These are phyloP conservation scores for Aspergillus melleus DNA, from an alignment of 2,329 filamentous ascomycete genomes.

Conservation along the genomic window DNA sequence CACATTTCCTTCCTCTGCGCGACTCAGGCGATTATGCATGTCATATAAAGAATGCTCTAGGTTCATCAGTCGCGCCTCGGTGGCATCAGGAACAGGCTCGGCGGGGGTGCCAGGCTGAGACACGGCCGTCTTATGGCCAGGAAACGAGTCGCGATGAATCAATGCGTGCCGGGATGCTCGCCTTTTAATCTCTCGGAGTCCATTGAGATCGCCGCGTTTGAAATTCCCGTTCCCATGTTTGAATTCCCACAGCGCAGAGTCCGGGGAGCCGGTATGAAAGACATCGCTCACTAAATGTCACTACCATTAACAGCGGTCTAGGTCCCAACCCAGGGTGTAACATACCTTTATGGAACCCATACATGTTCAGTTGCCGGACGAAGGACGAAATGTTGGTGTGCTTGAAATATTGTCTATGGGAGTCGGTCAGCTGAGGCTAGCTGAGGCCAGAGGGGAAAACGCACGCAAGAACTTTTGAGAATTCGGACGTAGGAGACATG, in stretches of 20 bases:
- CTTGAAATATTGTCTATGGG: slow-evolving; percentile 89
- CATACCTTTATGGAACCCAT: slow-evolving; percentile 96
- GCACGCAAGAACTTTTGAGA: slow-evolving; percentile 96
- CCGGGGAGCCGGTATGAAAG: slow-evolving; percentile 90
- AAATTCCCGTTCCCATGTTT: slow-evolving; percentile 98
- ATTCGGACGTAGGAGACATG: slow-evolving; percentile 96
- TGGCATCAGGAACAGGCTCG: slow-evolving; percentile 76
- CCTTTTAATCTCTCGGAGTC: slow-evolving; percentile 91
- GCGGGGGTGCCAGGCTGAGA: slow-evolving; percentile 84
- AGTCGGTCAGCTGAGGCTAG: neutral
- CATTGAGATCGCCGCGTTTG: slow-evolving; percentile 88
- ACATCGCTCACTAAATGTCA: slow-evolving; percentile 80
- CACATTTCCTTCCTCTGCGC: slow-evolving; percentile 80
- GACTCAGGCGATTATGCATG: slow-evolving; percentile 70
- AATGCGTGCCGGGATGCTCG: slow-evolving; percentile 89
- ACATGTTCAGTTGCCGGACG: slow-evolving; percentile 98
- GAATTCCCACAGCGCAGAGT: slow-evolving; percentile 96
- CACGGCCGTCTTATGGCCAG: slow-evolving; percentile 69
- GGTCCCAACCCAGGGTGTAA: neutral
- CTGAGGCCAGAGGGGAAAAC: slow-evolving; percentile 38
- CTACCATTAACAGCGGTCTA: slow-evolving; percentile 11
- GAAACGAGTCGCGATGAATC: slow-evolving; percentile 88
- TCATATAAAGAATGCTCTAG: slow-evolving; percentile 85
- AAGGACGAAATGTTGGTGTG: slow-evolving; percentile 99
- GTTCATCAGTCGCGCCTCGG: slow-evolving; percentile 71